Evolutionary conservation across 805 yeast species (phyloP), one percentile per base, ranked within the genome.

Genomic region (Kluyveromyces siamensis): DNA sequence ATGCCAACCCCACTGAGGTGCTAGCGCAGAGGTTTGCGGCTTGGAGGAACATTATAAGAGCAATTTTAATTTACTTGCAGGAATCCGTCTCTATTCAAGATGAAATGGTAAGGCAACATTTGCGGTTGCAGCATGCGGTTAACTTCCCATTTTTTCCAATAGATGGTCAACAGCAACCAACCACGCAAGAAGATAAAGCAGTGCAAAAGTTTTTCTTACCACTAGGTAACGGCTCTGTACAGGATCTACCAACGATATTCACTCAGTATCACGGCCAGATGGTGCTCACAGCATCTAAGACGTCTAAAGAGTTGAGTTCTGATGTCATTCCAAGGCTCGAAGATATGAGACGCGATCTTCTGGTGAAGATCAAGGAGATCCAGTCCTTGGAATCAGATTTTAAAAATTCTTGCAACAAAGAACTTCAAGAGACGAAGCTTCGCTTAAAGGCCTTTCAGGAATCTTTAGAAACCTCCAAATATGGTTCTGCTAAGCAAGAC

Each of bases 41-140:
- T 2, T 91, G 97, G 96, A 73, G 96, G 50, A 75, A 77, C 39
- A 79, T 90, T 48, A 81, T 89, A 49, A 80, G 81, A 52, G 83
- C 91, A 36, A 68, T 91, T 48, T 74, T 87, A 18, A 78, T 75
- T 43, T 91, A 91, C 61, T 72, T 91, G 53, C 78, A 77, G 52
- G 96, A 89, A 59, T 82, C 81, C 38, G 88, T 87, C 9, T 76
- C 85, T 13, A 90, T 87, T 49, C 93, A 89, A 62, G 96, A 90
- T 65, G 96, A 90, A 61, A 77, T 87, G 16, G 81, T 86, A 36
- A 79, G 96, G 50, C 95, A 87, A 59, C 93, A 87, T 55, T 68
- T 83, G 45, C 72, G 96, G 45, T 73, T 89, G 41, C 86, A 87
- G 51, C 90, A 87, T 62, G 88, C 95, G 9, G 83, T 86, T 17